phyloP scores from a whole-genome alignment of 2,329 filamentous ascomycete species.

The Macrophomina pseudophaseolina region DNA sequence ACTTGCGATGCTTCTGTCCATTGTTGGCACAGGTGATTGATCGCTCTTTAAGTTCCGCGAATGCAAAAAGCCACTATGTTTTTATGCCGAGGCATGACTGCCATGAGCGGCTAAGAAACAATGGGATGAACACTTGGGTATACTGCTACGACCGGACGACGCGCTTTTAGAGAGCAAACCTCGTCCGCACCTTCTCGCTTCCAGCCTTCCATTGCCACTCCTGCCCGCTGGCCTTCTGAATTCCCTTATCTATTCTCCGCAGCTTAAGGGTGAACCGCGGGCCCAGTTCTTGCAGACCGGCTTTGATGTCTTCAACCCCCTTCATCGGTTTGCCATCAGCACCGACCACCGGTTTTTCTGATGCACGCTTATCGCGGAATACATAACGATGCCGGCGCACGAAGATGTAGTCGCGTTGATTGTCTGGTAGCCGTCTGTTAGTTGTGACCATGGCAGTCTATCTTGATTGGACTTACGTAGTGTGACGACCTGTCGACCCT shows the following conservation, averaged over 20 bases:
- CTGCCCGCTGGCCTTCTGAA: slow-evolving; percentile 75
- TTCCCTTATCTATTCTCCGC: slow-evolving; percentile 86
- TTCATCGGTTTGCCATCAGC: slow-evolving; percentile 82
- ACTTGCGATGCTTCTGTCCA: too few species aligned
- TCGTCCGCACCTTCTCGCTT: slow-evolving; percentile 92
- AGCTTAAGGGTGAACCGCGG: slow-evolving; percentile 86
- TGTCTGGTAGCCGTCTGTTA: slow-evolving; percentile 55
- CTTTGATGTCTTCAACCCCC: slow-evolving; percentile 83
- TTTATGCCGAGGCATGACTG: too few species aligned
- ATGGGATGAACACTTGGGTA: neutral
- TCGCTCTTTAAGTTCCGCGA: too few species aligned
- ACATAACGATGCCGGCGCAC: slow-evolving; percentile 88
- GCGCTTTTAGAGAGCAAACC: slow-evolving; percentile 77
- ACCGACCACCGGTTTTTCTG: slow-evolving; percentile 84
- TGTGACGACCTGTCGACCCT: slow-evolving; percentile 87
- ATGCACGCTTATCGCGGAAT: slow-evolving; percentile 84
- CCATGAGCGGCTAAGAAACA: too few species aligned
- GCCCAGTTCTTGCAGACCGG: slow-evolving; percentile 88
- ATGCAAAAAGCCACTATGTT: too few species aligned
- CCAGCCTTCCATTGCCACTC: slow-evolving; percentile 97
- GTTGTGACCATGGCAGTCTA: neutral
- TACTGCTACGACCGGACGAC: slow-evolving; percentile 3
- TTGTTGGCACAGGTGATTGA: too few species aligned
- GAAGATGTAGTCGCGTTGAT: slow-evolving; percentile 96
- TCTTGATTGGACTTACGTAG: slow-evolving; percentile 52